A percentile compares a stretch with the other conserved stretches of the same genome.
phyloP scores from a whole-genome alignment of 768 basidiomycete genomes.

The Russula emetica region DNA sequence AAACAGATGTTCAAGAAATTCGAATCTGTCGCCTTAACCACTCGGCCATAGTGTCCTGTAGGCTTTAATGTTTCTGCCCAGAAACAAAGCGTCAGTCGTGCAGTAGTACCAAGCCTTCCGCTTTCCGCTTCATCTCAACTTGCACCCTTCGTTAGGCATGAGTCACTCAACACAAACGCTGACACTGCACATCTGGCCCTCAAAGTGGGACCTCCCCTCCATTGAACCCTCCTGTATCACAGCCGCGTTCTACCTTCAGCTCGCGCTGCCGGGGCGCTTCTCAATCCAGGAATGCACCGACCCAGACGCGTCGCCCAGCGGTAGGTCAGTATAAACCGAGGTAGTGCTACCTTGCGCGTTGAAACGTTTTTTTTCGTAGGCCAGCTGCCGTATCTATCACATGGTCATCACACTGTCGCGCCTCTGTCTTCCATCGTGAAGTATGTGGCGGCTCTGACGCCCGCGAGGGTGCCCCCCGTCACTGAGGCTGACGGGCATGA shows the following conservation, averaged over 20 bases:
- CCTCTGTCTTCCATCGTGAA: slow-evolving; percentile 59
- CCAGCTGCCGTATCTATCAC: slow-evolving; percentile 65
- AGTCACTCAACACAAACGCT: slow-evolving; percentile 27
- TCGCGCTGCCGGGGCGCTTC: slow-evolving; percentile 66
- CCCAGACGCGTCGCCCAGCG: slow-evolving; percentile 69
- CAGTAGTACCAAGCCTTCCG: neutral
- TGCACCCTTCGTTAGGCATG: slow-evolving; percentile 5
- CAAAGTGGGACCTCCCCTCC: slow-evolving; percentile 59
- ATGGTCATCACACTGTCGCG: slow-evolving; percentile 49
- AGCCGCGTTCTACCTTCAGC: slow-evolving; percentile 63
- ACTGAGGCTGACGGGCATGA: slow-evolving; percentile 21
- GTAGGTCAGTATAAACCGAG: slow-evolving; percentile 41
- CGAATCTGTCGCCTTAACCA: slow-evolving; percentile 28
- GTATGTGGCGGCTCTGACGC: slow-evolving; percentile 54
- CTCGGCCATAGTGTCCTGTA: slow-evolving; percentile 25
- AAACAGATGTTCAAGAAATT: slow-evolving; percentile 24
- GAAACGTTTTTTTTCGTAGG: slow-evolving; percentile 40
- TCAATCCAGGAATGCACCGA: slow-evolving; percentile 56
- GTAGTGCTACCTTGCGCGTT: neutral
- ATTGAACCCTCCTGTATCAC: slow-evolving; percentile 63
- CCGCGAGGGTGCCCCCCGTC: slow-evolving; percentile 33
- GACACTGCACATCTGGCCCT: slow-evolving; percentile 65
- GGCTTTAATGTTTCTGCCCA: accelerated
- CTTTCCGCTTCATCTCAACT: neutral
- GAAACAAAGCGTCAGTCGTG: neutral